phyloP scores from a whole-genome alignment of 805 yeast species.

The Jamesozyma jinghongensis region DNA sequence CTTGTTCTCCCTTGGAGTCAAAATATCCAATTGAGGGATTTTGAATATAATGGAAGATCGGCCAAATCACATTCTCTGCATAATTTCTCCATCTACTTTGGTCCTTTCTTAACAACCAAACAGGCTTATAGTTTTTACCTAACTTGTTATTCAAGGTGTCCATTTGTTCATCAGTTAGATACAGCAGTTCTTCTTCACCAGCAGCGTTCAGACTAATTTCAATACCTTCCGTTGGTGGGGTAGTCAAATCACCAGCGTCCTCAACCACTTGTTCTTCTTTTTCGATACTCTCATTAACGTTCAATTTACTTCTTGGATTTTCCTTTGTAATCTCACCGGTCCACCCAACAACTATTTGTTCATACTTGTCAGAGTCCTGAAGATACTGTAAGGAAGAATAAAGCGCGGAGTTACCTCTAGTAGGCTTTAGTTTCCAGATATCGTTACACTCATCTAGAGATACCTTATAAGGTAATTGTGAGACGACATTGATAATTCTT shows the following conservation, averaged over 20 bases:
- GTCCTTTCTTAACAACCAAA: conserved; percentile 76
- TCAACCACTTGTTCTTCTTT: neutral
- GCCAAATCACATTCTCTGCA: conserved; percentile 90
- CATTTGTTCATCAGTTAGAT: conserved; percentile 49
- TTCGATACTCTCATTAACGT: conserved; percentile 3
- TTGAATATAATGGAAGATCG: conserved; percentile 87
- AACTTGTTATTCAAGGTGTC: conserved; percentile 21
- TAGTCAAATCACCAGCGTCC: neutral
- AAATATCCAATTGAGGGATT: conserved; percentile 35
- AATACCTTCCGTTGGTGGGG: neutral
- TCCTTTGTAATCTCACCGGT: conserved; percentile 64
- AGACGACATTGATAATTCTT: conserved; percentile 31
- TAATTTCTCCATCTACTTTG: conserved; percentile 80
- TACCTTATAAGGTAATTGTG: conserved; percentile 30
- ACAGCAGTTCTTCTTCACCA: conserved; percentile 48
- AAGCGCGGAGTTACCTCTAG: conserved; percentile 78
- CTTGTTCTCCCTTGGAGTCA: conserved; percentile 34
- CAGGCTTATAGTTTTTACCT: conserved; percentile 50
- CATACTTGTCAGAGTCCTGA: conserved; percentile 62
- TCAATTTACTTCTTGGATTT: neutral
- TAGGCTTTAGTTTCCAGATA: conserved; percentile 49
- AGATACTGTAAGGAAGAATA: conserved; percentile 65
- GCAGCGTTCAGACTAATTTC: neutral
- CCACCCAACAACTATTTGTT: conserved; percentile 86
- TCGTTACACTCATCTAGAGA: conserved; percentile 25